Percentiles rank a stretch among this genome's conserved stretches.
Conservation (phyloP, 2,329 filamentous ascomycete species). For the Colletotrichum melonis region DNA sequence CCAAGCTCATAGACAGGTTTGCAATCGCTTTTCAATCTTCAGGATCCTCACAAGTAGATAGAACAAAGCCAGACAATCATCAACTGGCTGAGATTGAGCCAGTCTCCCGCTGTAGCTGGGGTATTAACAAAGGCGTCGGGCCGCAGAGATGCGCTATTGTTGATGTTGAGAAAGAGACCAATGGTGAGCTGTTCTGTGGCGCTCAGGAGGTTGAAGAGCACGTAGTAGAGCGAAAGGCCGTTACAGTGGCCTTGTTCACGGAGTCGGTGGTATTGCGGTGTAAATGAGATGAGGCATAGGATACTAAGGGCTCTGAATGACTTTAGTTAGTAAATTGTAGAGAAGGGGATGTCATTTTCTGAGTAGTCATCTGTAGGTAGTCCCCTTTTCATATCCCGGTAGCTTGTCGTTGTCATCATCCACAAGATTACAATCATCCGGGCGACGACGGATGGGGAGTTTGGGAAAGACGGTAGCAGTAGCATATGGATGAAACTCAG, state of each 20-base stretch:
- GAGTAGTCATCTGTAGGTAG: neutral
- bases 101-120: constrained; percentile 19
- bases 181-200: constrained; percentile 19
- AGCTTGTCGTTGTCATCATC: too few relatives aligned
- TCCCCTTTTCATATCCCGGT: too few relatives aligned
- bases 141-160: neutral
- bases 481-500: neutral
- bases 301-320: neutral
- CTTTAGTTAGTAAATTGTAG: neutral
- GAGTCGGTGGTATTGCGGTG: constrained; percentile 21
- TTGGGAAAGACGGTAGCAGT: neutral
- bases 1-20: neutral
- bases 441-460: too few relatives aligned
- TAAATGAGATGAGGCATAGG: neutral
- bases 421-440: too few relatives aligned
- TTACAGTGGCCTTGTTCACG: constrained; percentile 10
- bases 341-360: neutral
- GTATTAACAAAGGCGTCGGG: constrained; percentile 13
- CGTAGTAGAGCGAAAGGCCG: constrained; percentile 15
- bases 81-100: constrained; percentile 24
- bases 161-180: constrained; percentile 17
- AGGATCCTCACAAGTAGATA: neutral
- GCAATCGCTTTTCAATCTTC: neutral
- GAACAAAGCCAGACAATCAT: constrained; percentile 4
- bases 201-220: constrained; percentile 4